Conservation (phyloP, 2,329 filamentous ascomycete species). For the Cercospora sp. region DNA sequence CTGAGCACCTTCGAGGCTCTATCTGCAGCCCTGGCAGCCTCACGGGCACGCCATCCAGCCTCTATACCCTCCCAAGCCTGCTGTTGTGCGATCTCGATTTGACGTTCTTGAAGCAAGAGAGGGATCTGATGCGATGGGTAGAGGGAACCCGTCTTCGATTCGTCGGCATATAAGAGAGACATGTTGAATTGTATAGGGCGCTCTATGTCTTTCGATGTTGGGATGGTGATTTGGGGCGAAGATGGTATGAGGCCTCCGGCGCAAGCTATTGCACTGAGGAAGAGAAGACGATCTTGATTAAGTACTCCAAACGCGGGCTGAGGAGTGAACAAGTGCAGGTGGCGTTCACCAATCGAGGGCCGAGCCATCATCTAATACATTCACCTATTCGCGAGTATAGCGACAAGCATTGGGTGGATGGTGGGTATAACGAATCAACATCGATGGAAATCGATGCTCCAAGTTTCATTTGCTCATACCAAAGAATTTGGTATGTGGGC, state of each 20-base stretch:
- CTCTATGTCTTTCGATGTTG: neutral
- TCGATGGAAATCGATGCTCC: neutral
- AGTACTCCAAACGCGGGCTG: neutral
- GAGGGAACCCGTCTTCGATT: neutral
- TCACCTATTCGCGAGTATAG: neutral
- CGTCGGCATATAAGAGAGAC: neutral
- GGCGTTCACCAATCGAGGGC: neutral
- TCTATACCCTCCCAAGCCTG: neutral
- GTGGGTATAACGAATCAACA: neutral
- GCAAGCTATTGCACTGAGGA: neutral
- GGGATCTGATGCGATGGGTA: neutral
- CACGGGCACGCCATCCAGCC: neutral
- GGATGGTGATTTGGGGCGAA: neutral
- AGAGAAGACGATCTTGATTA: neutral
- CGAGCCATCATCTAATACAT: neutral
- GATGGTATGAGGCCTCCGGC: neutral
- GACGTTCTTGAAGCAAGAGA: neutral
- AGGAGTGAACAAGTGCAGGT: neutral
- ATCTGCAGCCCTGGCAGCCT: neutral
- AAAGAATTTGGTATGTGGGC: neutral
- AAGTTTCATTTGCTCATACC: neutral
- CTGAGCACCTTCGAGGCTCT: neutral
- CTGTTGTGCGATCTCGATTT: neutral
- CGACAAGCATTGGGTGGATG: neutral
- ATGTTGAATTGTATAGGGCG: neutral